Conservation (phyloP, 2,329 filamentous ascomycete species). For the Diplocarpon rosae region DNA sequence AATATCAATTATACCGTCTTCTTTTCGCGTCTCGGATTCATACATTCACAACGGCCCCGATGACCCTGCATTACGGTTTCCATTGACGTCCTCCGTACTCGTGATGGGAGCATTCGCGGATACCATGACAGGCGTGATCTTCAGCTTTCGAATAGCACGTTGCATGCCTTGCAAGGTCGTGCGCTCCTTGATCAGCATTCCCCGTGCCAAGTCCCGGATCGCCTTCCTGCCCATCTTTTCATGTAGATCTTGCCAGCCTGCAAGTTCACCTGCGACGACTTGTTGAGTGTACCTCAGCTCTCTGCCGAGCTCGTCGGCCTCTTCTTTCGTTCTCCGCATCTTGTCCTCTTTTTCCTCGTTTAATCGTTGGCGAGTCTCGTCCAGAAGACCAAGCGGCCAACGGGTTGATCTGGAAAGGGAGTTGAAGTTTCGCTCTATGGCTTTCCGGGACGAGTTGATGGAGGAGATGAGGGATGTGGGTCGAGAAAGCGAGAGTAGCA, state of each 20-base stretch:
- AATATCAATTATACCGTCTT: neutral
- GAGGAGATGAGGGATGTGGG: slow-evolving; percentile 67
- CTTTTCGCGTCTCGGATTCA: neutral
- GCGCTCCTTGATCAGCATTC: slow-evolving; percentile 70
- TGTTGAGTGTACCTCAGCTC: slow-evolving; percentile 90
- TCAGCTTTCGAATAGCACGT: slow-evolving; percentile 53
- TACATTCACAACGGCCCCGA: neutral
- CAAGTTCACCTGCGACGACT: slow-evolving; percentile 81
- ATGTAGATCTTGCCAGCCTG: slow-evolving; percentile 87
- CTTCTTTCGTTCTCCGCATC: slow-evolving; percentile 55
- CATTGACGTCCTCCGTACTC: slow-evolving; percentile 7
- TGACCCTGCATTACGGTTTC: slow-evolving; percentile 1
- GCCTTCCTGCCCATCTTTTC: slow-evolving; percentile 65
- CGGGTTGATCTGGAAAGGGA: slow-evolving; percentile 63
- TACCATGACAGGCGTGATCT: slow-evolving; percentile 7
- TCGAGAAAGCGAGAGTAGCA: slow-evolving; percentile 67
- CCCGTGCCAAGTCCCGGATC: slow-evolving; percentile 63
- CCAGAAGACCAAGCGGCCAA: slow-evolving; percentile 73
- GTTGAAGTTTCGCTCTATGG: slow-evolving; percentile 66
- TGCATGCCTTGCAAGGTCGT: slow-evolving; percentile 71
- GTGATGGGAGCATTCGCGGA: neutral
- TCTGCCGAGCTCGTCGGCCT: slow-evolving; percentile 62
- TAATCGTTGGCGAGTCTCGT: slow-evolving; percentile 74
- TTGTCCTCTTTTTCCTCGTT: slow-evolving; percentile 79
- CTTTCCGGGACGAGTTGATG: slow-evolving; percentile 63